A percentile compares a stretch with the other conserved stretches of the same genome.
Conservation (phyloP, 345 rosid species). For the Noccaea bulbosa region DNA sequence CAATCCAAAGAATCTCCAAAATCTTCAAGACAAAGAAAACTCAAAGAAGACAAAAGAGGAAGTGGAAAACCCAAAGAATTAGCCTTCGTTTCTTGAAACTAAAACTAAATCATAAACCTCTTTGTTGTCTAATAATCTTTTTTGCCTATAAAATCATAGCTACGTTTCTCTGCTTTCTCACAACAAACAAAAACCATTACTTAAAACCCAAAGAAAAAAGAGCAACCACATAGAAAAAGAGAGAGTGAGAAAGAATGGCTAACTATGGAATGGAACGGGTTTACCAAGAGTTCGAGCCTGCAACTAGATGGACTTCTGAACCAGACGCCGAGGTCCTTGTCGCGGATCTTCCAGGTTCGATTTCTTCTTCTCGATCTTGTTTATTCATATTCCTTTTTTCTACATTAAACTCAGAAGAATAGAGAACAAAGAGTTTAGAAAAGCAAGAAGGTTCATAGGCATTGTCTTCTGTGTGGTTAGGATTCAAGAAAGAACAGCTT, state of each 20-base stretch:
- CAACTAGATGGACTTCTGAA: constrained; percentile 44
- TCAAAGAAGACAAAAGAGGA: constrained; percentile 38
- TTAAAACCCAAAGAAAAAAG: constrained; percentile 28
- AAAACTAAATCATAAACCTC: constrained; percentile 35
- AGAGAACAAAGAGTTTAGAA: constrained; percentile 3
- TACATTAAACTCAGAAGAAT: neutral
- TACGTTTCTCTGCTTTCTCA: constrained; percentile 32
- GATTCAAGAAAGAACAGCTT: constrained; percentile 47
- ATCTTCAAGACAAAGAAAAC: constrained; percentile 46
- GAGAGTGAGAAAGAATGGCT: constrained; percentile 34
- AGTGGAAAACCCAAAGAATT: constrained; percentile 44
- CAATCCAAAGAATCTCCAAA: constrained; percentile 39
- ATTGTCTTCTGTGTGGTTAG: constrained; percentile 37
- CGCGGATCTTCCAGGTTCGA: constrained; percentile 46
- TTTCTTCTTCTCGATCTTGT: constrained; percentile 33
- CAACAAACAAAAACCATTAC: constrained; percentile 24
- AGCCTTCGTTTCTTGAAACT: constrained; percentile 41
- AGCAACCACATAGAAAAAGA: neutral
- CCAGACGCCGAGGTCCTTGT: constrained; percentile 44
- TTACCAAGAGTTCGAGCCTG: constrained; percentile 43
- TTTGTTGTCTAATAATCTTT: constrained; percentile 23
- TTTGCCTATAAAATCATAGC: constrained; percentile 36
- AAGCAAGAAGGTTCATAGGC: constrained; percentile 14
- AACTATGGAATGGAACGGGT: constrained; percentile 31
- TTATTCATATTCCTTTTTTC: constrained; percentile 21